Conservation (phyloP, 371 early-diverging fungal genomes). For the Saksenaea vasiformis region DNA sequence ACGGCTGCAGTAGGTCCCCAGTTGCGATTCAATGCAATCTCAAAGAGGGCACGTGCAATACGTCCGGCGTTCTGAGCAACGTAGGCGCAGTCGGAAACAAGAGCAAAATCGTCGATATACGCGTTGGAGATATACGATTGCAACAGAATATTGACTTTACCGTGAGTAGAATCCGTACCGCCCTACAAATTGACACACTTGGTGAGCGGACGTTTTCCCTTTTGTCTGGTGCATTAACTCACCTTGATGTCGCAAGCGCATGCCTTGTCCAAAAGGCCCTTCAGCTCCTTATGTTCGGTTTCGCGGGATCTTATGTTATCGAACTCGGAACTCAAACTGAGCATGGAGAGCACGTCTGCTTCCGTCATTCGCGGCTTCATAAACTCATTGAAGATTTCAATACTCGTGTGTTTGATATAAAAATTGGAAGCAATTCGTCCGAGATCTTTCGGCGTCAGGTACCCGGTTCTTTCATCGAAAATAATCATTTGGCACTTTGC, state of each 20-base stretch:
- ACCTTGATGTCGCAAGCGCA: constrained; percentile 88
- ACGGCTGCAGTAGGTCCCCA: constrained; percentile 88
- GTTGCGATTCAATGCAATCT: constrained; percentile 87
- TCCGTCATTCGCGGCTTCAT: constrained; percentile 81
- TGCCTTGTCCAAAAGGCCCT: constrained; percentile 61
- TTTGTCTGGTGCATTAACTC: constrained; percentile 5
- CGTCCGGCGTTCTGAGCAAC: constrained; percentile 93
- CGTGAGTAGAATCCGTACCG: constrained; percentile 70
- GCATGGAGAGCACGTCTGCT: constrained; percentile 89
- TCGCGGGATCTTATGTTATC: constrained; percentile 89
- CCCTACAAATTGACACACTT: constrained; percentile 29
- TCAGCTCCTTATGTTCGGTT: constrained; percentile 83
- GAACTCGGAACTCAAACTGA: constrained; percentile 91
- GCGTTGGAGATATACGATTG: constrained; percentile 85
- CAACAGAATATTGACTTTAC: constrained; percentile 92
- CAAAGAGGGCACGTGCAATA: constrained; percentile 94
- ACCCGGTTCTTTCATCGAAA: constrained; percentile 82
- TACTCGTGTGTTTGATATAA: constrained; percentile 85
- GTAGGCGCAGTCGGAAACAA: constrained; percentile 91
- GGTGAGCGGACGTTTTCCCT: not conserved
- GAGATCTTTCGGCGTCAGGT: constrained; percentile 85
- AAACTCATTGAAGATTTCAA: constrained; percentile 79
- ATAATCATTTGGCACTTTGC: constrained; percentile 91
- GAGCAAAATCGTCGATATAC: constrained; percentile 86
- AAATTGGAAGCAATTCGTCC: constrained; percentile 92